These are phyloP conservation scores for Trypanosoma theileri DNA, from an alignment of 208 protist species.

Conservation along the genomic window DNA sequence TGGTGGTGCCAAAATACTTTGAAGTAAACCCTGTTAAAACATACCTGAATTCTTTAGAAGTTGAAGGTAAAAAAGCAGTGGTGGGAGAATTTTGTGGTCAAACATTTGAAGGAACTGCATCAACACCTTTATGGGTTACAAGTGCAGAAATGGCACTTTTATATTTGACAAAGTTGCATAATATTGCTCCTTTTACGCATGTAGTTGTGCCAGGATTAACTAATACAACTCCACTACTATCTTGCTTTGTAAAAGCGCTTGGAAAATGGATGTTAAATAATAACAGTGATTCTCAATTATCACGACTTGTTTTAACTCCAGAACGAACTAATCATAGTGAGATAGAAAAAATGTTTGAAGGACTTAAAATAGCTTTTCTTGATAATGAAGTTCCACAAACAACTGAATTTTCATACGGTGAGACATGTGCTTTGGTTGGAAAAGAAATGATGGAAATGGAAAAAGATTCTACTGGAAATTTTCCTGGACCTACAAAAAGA, in stretches of 20 bases:
- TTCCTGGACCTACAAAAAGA: constrained; percentile 55
- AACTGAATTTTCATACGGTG: constrained; percentile 72
- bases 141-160: constrained; percentile 75
- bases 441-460: constrained; percentile 77
- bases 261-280: constrained; percentile 32
- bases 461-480: constrained; percentile 54
- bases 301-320: constrained; percentile 37
- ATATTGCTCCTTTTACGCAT: constrained; percentile 83
- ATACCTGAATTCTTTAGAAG: constrained; percentile 37
- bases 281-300: constrained; percentile 44
- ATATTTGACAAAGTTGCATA: constrained; percentile 59
- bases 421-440: constrained; percentile 63
- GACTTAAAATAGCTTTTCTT: constrained; percentile 36
- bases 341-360: constrained; percentile 46
- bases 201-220: constrained; percentile 68
- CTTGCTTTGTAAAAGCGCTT: constrained; percentile 35
- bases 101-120: constrained; percentile 44
- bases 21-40: constrained; percentile 58
- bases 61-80: constrained; percentile 11
- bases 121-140: constrained; percentile 71
- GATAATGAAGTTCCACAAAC: constrained; percentile 19
- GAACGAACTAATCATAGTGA: constrained; percentile 13
- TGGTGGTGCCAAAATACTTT: constrained; percentile 81
- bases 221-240: constrained; percentile 59
- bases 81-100: constrained; percentile 73